Evolutionary conservation across 2,329 filamentous ascomycete species (phyloP).

Genomic region (Volutella citrinella): DNA sequence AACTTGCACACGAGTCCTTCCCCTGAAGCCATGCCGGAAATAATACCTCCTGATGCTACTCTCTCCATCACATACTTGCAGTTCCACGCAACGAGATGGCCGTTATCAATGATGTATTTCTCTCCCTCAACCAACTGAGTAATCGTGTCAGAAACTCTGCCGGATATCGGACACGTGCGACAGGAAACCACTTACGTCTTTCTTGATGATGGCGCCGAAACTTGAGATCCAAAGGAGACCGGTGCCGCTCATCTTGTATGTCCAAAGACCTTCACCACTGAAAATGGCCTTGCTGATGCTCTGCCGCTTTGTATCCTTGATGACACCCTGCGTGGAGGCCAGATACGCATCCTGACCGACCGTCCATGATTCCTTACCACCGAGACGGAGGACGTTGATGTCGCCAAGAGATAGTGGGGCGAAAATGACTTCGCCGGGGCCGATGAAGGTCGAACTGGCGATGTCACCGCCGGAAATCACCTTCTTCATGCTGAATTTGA

Average conservation of each 20-base stretch:
- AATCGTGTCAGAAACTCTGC: too few species aligned
- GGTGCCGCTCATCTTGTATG: slow-evolving; percentile 79
- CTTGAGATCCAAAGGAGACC: slow-evolving; percentile 88
- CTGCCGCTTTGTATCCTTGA: slow-evolving; percentile 86
- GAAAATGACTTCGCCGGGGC: slow-evolving; percentile 85
- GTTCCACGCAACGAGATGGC: slow-evolving; percentile 95
- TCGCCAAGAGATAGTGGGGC: slow-evolving; percentile 81
- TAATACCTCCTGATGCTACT: slow-evolving; percentile 83
- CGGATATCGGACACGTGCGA: too few species aligned
- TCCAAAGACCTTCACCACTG: slow-evolving; percentile 85
- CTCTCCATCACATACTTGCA: slow-evolving; percentile 90
- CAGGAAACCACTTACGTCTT: slow-evolving; percentile 65
- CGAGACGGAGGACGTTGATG: slow-evolving; percentile 74
- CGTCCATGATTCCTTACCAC: slow-evolving; percentile 72
- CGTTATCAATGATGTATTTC: slow-evolving; percentile 89
- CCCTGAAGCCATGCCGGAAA: slow-evolving; percentile 77
- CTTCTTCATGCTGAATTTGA: slow-evolving; percentile 91
- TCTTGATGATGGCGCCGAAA: slow-evolving; percentile 91
- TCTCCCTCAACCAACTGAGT: slow-evolving; percentile 62
- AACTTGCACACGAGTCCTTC: slow-evolving; percentile 96
- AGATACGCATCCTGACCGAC: slow-evolving; percentile 86
- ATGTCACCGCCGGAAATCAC: slow-evolving; percentile 81
- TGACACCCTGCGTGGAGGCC: slow-evolving; percentile 79
- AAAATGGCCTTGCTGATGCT: slow-evolving; percentile 88
- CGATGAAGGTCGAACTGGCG: slow-evolving; percentile 74